Conservation (phyloP, 2,329 filamentous ascomycete species). For the Monilinia fructigena region DNA sequence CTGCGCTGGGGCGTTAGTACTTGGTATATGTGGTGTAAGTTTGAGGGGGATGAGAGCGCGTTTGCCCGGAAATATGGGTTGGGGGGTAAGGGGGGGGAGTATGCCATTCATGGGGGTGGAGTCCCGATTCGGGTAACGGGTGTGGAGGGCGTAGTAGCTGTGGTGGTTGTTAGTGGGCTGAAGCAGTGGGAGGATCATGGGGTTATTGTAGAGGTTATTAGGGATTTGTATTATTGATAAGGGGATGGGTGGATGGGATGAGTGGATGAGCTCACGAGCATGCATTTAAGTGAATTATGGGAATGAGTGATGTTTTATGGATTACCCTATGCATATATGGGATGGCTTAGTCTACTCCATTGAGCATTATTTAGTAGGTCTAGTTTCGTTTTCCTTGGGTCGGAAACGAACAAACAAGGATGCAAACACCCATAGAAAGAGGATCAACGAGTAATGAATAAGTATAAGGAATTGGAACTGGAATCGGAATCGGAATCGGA, state of each 20-base stretch:
- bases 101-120: conserved; percentile 76
- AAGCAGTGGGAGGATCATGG: conserved; percentile 77
- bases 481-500: no score
- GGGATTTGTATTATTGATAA: conserved; percentile 32
- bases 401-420: no score
- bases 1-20: conserved; percentile 68
- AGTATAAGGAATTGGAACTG: no score
- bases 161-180: conserved; percentile 73
- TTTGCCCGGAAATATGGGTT: conserved; percentile 68
- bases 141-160: conserved; percentile 72
- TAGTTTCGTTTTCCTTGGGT: no score
- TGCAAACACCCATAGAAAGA: no score
- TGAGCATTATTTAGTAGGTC: no score
- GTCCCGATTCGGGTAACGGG: conserved; percentile 70
- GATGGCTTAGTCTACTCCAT: no score
- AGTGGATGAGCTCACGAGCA: background rate
- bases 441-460: no score
- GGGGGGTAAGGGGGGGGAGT: conserved; percentile 55
- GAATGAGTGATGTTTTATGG: background rate
- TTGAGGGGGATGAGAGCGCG: conserved; percentile 58
- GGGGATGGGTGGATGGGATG: background rate
- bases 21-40: conserved; percentile 71
- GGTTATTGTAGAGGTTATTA: conserved; percentile 61
- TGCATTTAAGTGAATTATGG: no score
- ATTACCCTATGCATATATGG: no score